Conservation (phyloP, 805 yeast genomes). For the Schizosaccharomyces osmophilus region DNA sequence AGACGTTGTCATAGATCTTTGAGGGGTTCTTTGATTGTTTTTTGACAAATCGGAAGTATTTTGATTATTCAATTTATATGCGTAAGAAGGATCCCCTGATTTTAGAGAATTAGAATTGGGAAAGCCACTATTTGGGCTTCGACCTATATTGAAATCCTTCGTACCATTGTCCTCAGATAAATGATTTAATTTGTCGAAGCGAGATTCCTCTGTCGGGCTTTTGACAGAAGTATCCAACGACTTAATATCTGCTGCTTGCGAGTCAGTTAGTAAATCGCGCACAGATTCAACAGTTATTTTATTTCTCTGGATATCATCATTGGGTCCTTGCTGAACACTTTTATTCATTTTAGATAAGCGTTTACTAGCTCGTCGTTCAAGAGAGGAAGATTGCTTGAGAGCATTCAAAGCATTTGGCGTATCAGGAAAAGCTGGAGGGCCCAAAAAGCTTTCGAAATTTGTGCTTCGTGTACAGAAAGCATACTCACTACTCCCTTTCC, state of each 20-base stretch:
- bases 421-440: not conserved
- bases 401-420: conserved; percentile 14
- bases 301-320: not conserved
- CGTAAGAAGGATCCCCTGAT: too few species aligned
- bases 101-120: too few species aligned
- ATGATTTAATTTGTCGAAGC: not conserved
- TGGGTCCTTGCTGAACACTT: not conserved
- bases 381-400: conserved; percentile 55
- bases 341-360: conserved; percentile 45
- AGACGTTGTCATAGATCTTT: not conserved
- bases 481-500: too few species aligned
- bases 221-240: too few species aligned
- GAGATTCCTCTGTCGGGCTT: not conserved
- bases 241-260: not conserved
- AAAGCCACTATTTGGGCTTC: too few species aligned
- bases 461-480: too few species aligned
- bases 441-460: too few species aligned
- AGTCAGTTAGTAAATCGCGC: not conserved
- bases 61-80: too few species aligned
- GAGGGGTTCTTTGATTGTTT: not conserved
- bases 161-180: too few species aligned
- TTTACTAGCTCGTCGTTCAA: conserved; percentile 81
- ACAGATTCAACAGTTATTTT: not conserved
- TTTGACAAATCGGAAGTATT: too few species aligned
- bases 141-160: too few species aligned